Evolutionary conservation across 2,329 filamentous ascomycete genomes (phyloP).

Genomic region (Hypoxylon sp.): DNA sequence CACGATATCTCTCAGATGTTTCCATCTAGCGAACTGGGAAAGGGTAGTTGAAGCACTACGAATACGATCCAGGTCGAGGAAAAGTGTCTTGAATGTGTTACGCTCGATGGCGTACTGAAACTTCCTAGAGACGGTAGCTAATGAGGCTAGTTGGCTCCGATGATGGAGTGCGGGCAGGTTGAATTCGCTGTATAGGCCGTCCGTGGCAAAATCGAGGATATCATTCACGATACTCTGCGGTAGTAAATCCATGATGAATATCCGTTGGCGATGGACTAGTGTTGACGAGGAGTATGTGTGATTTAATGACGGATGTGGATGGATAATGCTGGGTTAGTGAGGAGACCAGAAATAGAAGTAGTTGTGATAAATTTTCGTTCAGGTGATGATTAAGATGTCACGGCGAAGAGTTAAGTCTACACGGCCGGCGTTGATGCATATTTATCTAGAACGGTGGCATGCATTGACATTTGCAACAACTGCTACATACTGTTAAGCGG

Average conservation of each 20-base stretch:
- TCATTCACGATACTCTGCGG: background rate
- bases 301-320: background rate
- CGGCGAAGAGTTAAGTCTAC: background rate
- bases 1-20: background rate
- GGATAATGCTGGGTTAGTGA: too few species aligned
- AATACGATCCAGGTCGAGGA: background rate
- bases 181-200: too few species aligned
- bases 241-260: conserved; percentile 4
- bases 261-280: background rate
- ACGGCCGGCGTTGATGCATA: background rate
- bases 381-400: background rate
- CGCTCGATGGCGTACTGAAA: background rate
- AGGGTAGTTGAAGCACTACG: background rate
- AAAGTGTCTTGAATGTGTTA: background rate
- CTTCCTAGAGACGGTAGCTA: background rate
- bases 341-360: background rate
- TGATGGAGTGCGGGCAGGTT: background rate
- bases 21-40: background rate
- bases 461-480: background rate
- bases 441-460: background rate
- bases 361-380: background rate
- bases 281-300: background rate
- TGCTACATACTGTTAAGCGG: background rate
- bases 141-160: background rate
- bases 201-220: background rate